Conservation (phyloP, 345 rosid species). For the Pistacia atlantica region DNA sequence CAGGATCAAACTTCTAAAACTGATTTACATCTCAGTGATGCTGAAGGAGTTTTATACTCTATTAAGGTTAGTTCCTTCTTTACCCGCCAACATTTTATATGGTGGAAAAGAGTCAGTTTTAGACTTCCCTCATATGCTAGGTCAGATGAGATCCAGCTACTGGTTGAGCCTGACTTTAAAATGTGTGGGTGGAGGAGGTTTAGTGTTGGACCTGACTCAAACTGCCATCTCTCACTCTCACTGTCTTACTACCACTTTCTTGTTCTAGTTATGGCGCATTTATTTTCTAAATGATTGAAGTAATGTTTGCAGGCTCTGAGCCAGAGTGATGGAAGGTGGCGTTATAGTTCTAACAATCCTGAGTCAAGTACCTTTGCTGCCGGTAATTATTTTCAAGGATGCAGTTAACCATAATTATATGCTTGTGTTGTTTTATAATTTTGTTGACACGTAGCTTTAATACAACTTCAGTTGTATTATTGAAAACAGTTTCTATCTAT, state of each 20-base stretch:
- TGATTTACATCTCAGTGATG: constrained; percentile 68
- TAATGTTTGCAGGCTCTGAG: constrained; percentile 72
- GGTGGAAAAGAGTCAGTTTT: not conserved
- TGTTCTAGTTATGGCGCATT: not conserved
- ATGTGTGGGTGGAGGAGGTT: constrained; percentile 7
- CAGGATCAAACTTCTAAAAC: constrained; percentile 69
- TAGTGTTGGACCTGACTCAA: not conserved
- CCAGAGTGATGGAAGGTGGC: constrained; percentile 97
- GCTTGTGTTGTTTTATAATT: not conserved
- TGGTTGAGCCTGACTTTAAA: constrained; percentile 19
- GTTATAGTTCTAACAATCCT: constrained; percentile 71
- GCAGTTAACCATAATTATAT: not conserved
- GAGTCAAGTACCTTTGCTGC: constrained; percentile 91
- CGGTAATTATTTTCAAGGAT: constrained; percentile 46
- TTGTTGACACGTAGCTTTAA: not conserved
- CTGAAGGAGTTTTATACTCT: constrained; percentile 73
- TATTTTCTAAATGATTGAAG: constrained; percentile 13
- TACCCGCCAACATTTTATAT: constrained; percentile 15
- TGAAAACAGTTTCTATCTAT: not conserved
- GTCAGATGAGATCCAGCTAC: constrained; percentile 3
- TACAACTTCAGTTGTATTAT: not conserved
- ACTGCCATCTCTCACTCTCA: not conserved
- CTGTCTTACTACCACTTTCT: not conserved
- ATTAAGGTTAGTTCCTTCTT: constrained; percentile 66
- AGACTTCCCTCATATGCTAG: not conserved